Evolutionary conservation across 1,284 basidiomycete genomes (phyloP).

Genomic region (Thecaphora thlaspeos): DNA sequence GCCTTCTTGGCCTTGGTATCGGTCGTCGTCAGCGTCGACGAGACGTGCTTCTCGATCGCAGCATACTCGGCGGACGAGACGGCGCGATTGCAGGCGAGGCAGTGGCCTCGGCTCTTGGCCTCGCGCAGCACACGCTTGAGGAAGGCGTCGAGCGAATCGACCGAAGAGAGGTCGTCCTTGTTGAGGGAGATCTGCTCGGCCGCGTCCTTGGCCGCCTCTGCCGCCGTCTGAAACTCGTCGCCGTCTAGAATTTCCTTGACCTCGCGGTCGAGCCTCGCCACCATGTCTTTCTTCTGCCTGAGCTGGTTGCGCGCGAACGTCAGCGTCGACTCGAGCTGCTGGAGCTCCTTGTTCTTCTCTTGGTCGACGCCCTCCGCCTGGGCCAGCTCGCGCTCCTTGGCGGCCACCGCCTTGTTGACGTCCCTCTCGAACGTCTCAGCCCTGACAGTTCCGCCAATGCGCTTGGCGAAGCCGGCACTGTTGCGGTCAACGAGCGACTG

Average conservation of each 20-base stretch:
- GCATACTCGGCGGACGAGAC: slow-evolving; percentile 66
- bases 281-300: slow-evolving; percentile 63
- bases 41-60: slow-evolving; percentile 55
- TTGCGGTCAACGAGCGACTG: slow-evolving; percentile 58
- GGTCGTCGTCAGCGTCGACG: slow-evolving; percentile 32
- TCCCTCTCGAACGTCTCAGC: slow-evolving; percentile 72
- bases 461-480: slow-evolving; percentile 67
- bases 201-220: slow-evolving; percentile 66
- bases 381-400: slow-evolving; percentile 33
- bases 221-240: slow-evolving; percentile 60
- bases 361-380: slow-evolving; percentile 24
- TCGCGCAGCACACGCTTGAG: slow-evolving; percentile 68
- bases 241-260: slow-evolving; percentile 62
- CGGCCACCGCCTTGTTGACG: slow-evolving; percentile 63
- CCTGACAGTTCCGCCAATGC: slow-evolving; percentile 66
- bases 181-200: slow-evolving; percentile 61
- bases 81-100: slow-evolving; percentile 73
- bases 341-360: slow-evolving; percentile 26
- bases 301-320: slow-evolving; percentile 60
- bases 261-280: slow-evolving; percentile 59
- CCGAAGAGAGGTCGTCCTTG: slow-evolving; percentile 52
- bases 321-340: slow-evolving; percentile 43
- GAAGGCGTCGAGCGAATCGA: slow-evolving; percentile 60
- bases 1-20: slow-evolving; percentile 63
- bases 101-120: slow-evolving; percentile 69